Conservation (phyloP, 169 alveolate species). For the Cryptosporidium andersoni region DNA sequence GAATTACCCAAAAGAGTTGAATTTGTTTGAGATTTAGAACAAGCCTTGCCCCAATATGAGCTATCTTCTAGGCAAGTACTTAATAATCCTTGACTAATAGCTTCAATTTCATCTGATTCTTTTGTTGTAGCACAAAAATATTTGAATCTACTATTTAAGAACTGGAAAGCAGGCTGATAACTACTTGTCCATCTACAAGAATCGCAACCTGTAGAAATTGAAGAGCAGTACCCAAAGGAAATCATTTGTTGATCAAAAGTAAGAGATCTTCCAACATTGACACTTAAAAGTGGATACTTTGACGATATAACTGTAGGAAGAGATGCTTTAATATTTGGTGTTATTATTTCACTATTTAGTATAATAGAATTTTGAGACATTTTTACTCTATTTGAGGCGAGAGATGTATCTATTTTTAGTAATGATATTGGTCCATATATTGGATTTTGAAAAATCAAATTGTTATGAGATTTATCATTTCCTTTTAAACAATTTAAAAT, state of each 20-base stretch:
- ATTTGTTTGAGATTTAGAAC: slow-evolving; percentile 56
- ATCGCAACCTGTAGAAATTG: background rate
- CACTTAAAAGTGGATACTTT: slow-evolving; percentile 33
- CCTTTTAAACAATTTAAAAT: too few species aligned
- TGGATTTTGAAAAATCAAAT: background rate
- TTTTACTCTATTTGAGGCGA: background rate
- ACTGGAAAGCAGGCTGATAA: slow-evolving; percentile 63
- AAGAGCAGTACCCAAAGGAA: slow-evolving; percentile 24
- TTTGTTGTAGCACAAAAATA: slow-evolving; percentile 55
- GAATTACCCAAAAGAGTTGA: slow-evolving; percentile 53
- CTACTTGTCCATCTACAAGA: slow-evolving; percentile 62
- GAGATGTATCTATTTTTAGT: background rate
- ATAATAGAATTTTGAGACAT: slow-evolving; percentile 3
- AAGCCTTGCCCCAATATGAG: slow-evolving; percentile 68
- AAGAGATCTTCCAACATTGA: slow-evolving; percentile 27
- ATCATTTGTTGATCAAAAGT: slow-evolving; percentile 50
- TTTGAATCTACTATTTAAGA: background rate
- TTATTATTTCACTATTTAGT: slow-evolving; percentile 29
- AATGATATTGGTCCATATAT: slow-evolving; percentile 49
- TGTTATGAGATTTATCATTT: too few species aligned
- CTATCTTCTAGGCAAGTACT: slow-evolving; percentile 51
- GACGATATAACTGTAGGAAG: slow-evolving; percentile 20
- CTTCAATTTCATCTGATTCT: slow-evolving; percentile 7
- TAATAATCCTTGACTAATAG: slow-evolving; percentile 4
- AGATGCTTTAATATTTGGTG: slow-evolving; percentile 28